Base-by-base conservation (phyloP, 495 filamentous ascomycete genomes). In the Talaromyces wortmannii region DNA sequence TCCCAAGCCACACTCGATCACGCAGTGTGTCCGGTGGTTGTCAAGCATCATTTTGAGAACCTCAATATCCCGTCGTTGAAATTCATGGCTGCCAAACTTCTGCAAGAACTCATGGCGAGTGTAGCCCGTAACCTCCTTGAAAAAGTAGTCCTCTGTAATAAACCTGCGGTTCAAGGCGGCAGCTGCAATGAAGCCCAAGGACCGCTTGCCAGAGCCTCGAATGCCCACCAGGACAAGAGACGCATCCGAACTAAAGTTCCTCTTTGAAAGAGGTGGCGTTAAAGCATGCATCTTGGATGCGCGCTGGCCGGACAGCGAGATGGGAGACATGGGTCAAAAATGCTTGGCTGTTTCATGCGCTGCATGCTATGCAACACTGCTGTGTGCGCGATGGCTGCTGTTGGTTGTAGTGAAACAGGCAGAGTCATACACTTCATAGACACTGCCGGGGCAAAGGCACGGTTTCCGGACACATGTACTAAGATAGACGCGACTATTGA, bases 151-250 rank as follows among this genome's bases (percentile, higher is more conserved):
- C 59, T 84, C 83, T 17, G 88, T 90, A 48, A 91, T 83, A 8
- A 94, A 82, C 30, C 85, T 82, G 15, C 88, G 81, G 46, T 83
- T 83, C 30, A 90, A 79, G 56, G 86, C 82, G 2, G 86, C 86
- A 6, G 88, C 88, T 12, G 86, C 88, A 53, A 94, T 85, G 58
- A 94, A 87, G 7, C 86, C 89, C 8, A 94, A 72, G 0, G 86
- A 90, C 23, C 87, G 82, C 69, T 92, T 92, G 15, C 89, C 89
- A 40, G 85, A 83, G 8, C 89, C 88, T 6, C 87, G 83, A 50
- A 88, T 83, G 33, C 89, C 89, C 32, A 92, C 79, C 6, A 94
- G 74, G 5, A 91, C 84, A 55, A 94, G 80, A 1, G 89, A 90
- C 4, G 87, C 85, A 66, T 86, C 74, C 0, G 78, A 65, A 23